These are phyloP conservation scores for Mycogone perniciosa DNA, from an alignment of 2,329 filamentous ascomycete genomes.

Conservation along the genomic window DNA sequence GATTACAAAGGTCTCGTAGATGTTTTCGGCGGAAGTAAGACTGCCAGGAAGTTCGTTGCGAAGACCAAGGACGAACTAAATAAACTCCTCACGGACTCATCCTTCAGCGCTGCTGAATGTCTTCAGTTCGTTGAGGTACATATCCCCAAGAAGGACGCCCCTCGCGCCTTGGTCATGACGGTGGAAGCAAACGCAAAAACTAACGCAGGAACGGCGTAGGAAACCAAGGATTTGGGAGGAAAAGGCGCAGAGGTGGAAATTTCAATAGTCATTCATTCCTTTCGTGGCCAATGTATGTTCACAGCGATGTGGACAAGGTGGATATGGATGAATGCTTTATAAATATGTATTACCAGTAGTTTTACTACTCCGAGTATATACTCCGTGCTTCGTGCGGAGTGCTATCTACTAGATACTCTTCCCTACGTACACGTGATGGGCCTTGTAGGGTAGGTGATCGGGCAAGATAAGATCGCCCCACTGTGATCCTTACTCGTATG, in stretches of 20 bases:
- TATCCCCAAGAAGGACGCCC: constrained; percentile 74
- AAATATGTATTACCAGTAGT: not conserved
- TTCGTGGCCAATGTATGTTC: no score
- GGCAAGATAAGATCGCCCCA: not conserved
- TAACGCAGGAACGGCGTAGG: constrained; percentile 43
- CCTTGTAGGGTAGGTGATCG: no score
- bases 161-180: constrained; percentile 60
- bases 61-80: constrained; percentile 65
- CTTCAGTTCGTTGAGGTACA: constrained; percentile 74
- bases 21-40: constrained; percentile 59
- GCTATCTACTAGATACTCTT: no score
- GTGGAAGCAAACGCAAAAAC: constrained; percentile 63
- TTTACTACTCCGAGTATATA: not conserved
- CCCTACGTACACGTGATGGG: no score
- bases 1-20: constrained; percentile 61
- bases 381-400: not conserved
- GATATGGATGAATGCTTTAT: no score
- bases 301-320: no score
- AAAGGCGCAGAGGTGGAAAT: no score
- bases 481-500: no score
- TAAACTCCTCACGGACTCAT: constrained; percentile 54
- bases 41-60: constrained; percentile 57
- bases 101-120: constrained; percentile 52
- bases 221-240: no score
- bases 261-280: no score